These are phyloP conservation scores for Chloropicon primus DNA, from an alignment of 139 green algal species.

Conservation along the genomic window DNA sequence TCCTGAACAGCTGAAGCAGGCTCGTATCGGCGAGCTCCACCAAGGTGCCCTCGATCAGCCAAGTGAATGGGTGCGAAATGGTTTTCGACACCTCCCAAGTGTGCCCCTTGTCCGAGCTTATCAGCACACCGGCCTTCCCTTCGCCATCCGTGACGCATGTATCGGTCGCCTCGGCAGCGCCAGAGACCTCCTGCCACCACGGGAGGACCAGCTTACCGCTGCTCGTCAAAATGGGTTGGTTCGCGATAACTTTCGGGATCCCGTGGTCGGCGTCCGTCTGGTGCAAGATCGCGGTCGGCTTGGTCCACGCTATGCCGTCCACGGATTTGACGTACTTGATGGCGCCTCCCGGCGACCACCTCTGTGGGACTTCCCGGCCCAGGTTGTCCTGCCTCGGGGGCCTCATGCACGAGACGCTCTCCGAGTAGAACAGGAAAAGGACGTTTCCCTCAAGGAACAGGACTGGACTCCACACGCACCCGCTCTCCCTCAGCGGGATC, in stretches of 20 bases:
- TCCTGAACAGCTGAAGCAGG: slow-evolving; percentile 3
- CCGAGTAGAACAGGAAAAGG: slow-evolving; percentile 11
- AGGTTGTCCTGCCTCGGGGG: neutral
- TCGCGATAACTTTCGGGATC: slow-evolving; percentile 6
- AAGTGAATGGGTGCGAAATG: neutral
- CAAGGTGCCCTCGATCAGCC: slow-evolving; percentile 6
- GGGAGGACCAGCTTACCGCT: slow-evolving; percentile 1
- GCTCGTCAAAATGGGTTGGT: neutral
- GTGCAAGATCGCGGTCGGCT: neutral
- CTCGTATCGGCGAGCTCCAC: neutral
- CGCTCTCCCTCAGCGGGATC: neutral
- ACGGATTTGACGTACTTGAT: neutral
- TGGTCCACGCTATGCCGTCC: slow-evolving; percentile 1
- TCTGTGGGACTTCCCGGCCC: neutral
- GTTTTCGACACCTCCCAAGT: neutral
- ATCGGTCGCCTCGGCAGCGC: neutral
- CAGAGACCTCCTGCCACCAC: slow-evolving; percentile 5
- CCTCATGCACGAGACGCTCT: slow-evolving; percentile 5
- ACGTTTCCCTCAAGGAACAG: neutral
- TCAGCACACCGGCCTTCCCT: neutral
- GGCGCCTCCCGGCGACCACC: slow-evolving; percentile 2
- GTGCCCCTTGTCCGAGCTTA: neutral
- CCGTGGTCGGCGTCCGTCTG: neutral
- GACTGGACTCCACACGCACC: slow-evolving; percentile 4
- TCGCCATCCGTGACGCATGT: neutral